These are phyloP conservation scores for Xylariaceae sp. DNA, from an alignment of 2,329 filamentous ascomycete species.

Conservation along the genomic window DNA sequence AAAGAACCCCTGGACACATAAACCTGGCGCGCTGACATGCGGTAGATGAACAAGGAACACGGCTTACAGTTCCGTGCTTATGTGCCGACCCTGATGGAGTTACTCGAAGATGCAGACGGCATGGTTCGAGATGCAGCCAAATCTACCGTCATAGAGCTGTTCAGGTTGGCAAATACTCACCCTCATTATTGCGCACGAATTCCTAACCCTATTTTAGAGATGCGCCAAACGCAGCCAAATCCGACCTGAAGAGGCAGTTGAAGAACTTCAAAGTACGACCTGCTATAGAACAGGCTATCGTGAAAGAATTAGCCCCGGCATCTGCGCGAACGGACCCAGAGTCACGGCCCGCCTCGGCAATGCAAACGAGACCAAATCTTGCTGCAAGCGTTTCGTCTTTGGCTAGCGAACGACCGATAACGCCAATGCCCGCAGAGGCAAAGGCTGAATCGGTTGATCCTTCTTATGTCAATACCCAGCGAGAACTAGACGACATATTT, in stretches of 20 bases:
- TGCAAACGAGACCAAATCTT: slow-evolving; percentile 43
- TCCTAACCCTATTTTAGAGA: slow-evolving; percentile 50
- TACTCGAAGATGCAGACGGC: slow-evolving; percentile 88
- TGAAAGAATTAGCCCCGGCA: slow-evolving; percentile 69
- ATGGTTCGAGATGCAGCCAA: slow-evolving; percentile 86
- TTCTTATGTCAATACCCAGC: slow-evolving; percentile 77
- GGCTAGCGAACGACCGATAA: slow-evolving; percentile 55
- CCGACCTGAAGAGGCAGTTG: slow-evolving; percentile 85
- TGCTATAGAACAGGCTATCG: slow-evolving; percentile 80
- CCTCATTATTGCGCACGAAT: not conserved
- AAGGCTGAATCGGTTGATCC: slow-evolving; percentile 75
- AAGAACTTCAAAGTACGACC: slow-evolving; percentile 83
- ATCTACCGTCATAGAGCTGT: slow-evolving; percentile 81
- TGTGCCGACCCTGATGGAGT: slow-evolving; percentile 79
- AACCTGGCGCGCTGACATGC: slow-evolving; percentile 30
- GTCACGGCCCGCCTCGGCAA: slow-evolving; percentile 46
- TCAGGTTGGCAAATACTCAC: slow-evolving; percentile 58
- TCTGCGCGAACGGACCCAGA: slow-evolving; percentile 40
- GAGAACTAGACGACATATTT: slow-evolving; percentile 87
- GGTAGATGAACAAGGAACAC: slow-evolving; percentile 79
- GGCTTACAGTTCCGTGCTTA: slow-evolving; percentile 81
- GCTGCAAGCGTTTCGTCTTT: slow-evolving; percentile 56
- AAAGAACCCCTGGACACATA: slow-evolving; percentile 13
- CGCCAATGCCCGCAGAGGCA: slow-evolving; percentile 62
- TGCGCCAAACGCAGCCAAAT: slow-evolving; percentile 81